Percentiles rank a stretch among this genome's conserved stretches.
Evolutionary conservation across 805 yeast genomes (phyloP).

Genomic region (Komagataella pseudopastoris): DNA sequence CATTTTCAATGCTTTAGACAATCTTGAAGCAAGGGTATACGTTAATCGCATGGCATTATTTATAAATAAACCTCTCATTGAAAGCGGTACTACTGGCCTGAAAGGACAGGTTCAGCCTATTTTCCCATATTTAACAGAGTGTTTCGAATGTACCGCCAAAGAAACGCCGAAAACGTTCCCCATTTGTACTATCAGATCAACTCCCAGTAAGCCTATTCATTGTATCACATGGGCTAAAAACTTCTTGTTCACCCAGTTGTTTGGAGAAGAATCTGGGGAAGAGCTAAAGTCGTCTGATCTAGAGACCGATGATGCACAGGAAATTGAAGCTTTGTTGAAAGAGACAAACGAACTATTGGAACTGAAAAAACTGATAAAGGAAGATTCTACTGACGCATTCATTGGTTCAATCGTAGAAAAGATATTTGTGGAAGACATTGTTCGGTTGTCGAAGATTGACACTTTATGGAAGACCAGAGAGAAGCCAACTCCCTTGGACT

Average conservation of each 20-base stretch:
- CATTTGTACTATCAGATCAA: slow-evolving; percentile 91
- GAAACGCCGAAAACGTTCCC: slow-evolving; percentile 87
- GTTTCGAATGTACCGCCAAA: slow-evolving; percentile 85
- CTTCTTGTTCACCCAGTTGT: slow-evolving; percentile 71
- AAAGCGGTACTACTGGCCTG: slow-evolving; percentile 91
- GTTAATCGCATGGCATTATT: slow-evolving; percentile 77
- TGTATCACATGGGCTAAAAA: slow-evolving; percentile 97
- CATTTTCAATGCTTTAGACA: slow-evolving; percentile 88
- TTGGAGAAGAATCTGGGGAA: slow-evolving; percentile 33
- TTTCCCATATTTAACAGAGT: slow-evolving; percentile 68
- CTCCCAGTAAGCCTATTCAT: slow-evolving; percentile 93
- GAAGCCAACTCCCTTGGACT: slow-evolving; percentile 53
- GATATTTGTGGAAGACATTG: slow-evolving; percentile 64
- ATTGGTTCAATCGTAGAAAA: slow-evolving; percentile 36
- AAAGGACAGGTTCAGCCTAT: slow-evolving; percentile 93
- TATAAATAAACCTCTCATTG: slow-evolving; percentile 66
- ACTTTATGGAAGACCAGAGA: slow-evolving; percentile 66
- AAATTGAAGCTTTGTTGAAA: slow-evolving; percentile 46
- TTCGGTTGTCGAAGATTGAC: slow-evolving; percentile 55
- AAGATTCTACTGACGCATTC: slow-evolving; percentile 15
- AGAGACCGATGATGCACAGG: slow-evolving; percentile 54
- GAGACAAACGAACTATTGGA: slow-evolving; percentile 56
- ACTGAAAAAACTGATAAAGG: slow-evolving; percentile 23
- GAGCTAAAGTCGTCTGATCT: slow-evolving; percentile 20
- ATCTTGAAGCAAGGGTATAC: slow-evolving; percentile 81